A percentile compares a stretch with the other conserved stretches of the same genome.
phyloP scores from a whole-genome alignment of 768 basidiomycete species.

The Xerocomellus intermedius region DNA sequence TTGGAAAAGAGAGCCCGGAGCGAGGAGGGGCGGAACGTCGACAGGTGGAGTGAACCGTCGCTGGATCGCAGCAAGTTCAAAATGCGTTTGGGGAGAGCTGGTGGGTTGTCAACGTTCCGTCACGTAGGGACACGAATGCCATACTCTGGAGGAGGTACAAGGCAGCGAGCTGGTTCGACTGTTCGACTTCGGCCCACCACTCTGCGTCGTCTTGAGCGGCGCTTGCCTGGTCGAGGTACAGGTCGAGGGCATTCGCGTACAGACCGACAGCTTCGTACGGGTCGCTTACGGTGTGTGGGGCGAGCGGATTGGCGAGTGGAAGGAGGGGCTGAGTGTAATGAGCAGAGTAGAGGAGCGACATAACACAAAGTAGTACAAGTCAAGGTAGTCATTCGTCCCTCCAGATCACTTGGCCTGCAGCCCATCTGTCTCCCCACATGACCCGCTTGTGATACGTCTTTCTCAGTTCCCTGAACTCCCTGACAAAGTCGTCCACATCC shows the following conservation, averaged over 20 bases:
- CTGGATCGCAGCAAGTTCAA: slow-evolving; percentile 39
- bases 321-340: slow-evolving; percentile 30
- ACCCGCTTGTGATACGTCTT: slow-evolving; percentile 93
- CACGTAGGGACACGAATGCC: slow-evolving; percentile 17
- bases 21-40: slow-evolving; percentile 46
- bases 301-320: slow-evolving; percentile 12
- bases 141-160: slow-evolving; percentile 79
- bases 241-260: slow-evolving; percentile 65
- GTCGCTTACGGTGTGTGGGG: neutral
- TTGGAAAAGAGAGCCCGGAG: slow-evolving; percentile 50
- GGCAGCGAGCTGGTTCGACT: slow-evolving; percentile 53
- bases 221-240: slow-evolving; percentile 63
- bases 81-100: slow-evolving; percentile 30
- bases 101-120: slow-evolving; percentile 1
- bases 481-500: slow-evolving; percentile 85
- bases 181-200: slow-evolving; percentile 79
- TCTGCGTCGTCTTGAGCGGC: slow-evolving; percentile 73
- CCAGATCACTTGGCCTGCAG: slow-evolving; percentile 83
- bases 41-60: slow-evolving; percentile 46
- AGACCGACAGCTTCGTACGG: slow-evolving; percentile 44
- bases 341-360: slow-evolving; percentile 21
- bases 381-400: slow-evolving; percentile 48
- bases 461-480: slow-evolving; percentile 80
- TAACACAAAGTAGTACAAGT: slow-evolving; percentile 3
- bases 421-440: slow-evolving; percentile 89